Base-by-base conservation (phyloP, 2,329 filamentous ascomycete genomes). In the Fusarium burgessii region DNA sequence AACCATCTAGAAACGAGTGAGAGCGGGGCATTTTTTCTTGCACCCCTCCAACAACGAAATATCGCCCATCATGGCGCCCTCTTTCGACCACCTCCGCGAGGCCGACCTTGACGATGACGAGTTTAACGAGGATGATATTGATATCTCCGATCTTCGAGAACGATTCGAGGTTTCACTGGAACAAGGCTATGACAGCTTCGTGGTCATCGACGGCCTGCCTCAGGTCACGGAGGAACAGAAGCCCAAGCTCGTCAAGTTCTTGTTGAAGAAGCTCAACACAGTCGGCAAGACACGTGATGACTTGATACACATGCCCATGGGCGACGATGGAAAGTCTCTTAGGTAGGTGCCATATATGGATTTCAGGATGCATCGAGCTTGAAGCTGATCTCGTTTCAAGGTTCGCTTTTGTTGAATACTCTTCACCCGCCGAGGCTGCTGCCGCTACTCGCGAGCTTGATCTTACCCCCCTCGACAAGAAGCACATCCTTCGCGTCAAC, bases 321-420 rank as follows among this genome's bases (percentile, higher is more conserved):
- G 92, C 77, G 93, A 97, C 32, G 88, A 94, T 80, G 93, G 92
- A 77, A 92, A 92, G 85, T 96, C 95, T 55, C 87, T 97, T 84
- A 92, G 92, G 94, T 97, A 87, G 74, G 89, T 84, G 56, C 38
- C 38, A 40, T 47, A 40, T 27, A 36, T 41, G 33, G 46, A 59
- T 42, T 38, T 14, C 18, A 29, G 20, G 35, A n/a, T 52, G 25
- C 32, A 55, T 58, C 47, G 41, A 49, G 42, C 54, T 43, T 59
- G 50, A 52, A 62, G 38, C 66, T 75, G 51, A 75, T 38, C 32
- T 15, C 18, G 7, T 50, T 41, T 75, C 40, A 75, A 97, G 94
- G 73, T 99, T 97, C 79, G 96, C 96, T 64, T 99, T 99, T 80
- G 94, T 99, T 77, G 96, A 99, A 82, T 99, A 95, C 83, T 92